Conservation (phyloP, 805 yeast genomes). For the Hanseniaspora nectarophila region DNA sequence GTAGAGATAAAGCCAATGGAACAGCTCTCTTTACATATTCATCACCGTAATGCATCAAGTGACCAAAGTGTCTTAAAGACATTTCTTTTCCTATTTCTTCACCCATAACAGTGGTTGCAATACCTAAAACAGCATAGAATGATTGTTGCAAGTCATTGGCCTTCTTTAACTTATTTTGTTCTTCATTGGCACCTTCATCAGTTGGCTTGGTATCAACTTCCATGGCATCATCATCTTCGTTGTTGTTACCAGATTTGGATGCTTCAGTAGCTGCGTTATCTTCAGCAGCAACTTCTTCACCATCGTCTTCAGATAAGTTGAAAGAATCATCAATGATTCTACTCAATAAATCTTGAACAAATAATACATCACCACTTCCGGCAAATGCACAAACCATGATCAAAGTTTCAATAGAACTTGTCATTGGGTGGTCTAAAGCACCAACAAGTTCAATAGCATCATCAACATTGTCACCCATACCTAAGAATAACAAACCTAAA, state of each 20-base stretch:
- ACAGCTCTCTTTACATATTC: conserved; percentile 83
- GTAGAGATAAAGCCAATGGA: conserved; percentile 95
- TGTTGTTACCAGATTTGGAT: conserved; percentile 17
- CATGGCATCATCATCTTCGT: conserved; percentile 30
- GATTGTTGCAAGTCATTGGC: conserved; percentile 28
- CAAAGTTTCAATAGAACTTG: conserved; percentile 75
- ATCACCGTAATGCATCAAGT: conserved; percentile 94
- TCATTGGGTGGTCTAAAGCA: conserved; percentile 91
- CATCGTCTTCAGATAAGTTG: conserved; percentile 45
- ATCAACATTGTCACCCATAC: conserved; percentile 85
- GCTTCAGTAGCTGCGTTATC: conserved; percentile 25
- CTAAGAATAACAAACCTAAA: conserved; percentile 80
- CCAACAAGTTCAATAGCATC: conserved; percentile 88
- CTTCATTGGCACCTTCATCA: conserved; percentile 22
- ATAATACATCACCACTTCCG: conserved; percentile 93
- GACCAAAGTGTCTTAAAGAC: conserved; percentile 94
- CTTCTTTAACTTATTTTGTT: conserved; percentile 26
- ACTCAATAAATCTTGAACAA: conserved; percentile 80
- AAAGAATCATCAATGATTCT: conserved; percentile 60
- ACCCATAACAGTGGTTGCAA: conserved; percentile 92
- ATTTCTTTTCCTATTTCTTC: conserved; percentile 96
- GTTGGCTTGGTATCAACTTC: conserved; percentile 23
- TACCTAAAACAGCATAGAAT: conserved; percentile 87
- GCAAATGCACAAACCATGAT: conserved; percentile 91
- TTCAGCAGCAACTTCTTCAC: conserved; percentile 22